Evolutionary conservation across 1,284 basidiomycete genomes (phyloP).

Genomic region (Trichosporon sp.): DNA sequence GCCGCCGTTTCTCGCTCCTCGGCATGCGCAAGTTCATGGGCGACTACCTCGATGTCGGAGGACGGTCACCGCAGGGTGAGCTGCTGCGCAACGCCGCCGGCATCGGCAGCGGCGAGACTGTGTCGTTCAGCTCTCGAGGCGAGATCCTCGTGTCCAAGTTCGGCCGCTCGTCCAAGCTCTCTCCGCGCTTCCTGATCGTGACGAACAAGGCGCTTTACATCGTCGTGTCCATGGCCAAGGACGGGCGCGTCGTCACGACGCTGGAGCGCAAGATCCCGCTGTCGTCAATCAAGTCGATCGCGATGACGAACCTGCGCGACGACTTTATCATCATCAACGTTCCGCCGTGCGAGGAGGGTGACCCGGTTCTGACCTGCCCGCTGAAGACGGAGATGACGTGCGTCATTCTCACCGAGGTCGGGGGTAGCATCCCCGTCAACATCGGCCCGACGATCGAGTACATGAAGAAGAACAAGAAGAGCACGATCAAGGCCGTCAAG

Average conservation of each 20-base stretch:
- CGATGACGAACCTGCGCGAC: conserved; percentile 83
- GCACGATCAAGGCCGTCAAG: conserved; percentile 80
- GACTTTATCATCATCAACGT: conserved; percentile 89
- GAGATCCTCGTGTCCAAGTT: conserved; percentile 84
- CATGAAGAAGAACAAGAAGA: conserved; percentile 93
- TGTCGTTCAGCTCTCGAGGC: conserved; percentile 78
- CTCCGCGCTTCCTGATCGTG: conserved; percentile 84
- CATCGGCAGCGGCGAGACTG: conserved; percentile 67
- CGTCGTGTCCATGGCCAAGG: conserved; percentile 64
- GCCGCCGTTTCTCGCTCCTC: conserved; percentile 85
- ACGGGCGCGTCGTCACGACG: conserved; percentile 60
- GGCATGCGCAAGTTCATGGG: conserved; percentile 94
- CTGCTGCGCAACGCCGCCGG: conserved; percentile 71
- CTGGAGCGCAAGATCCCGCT: conserved; percentile 88
- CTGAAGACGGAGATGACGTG: conserved; percentile 96
- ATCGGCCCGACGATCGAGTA: conserved; percentile 81
- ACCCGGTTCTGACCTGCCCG: conserved; percentile 82
- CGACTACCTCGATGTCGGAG: conserved; percentile 90
- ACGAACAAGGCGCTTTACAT: conserved; percentile 88
- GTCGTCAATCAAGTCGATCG: conserved; percentile 76
- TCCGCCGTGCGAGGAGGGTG: conserved; percentile 78
- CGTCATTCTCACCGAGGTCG: conserved; percentile 74
- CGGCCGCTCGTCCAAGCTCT: conserved; percentile 82
- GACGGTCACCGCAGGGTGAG: conserved; percentile 72
- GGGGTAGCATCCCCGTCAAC: conserved; percentile 67